Evolutionary conservation across 768 basidiomycete genomes (phyloP).

Genomic region (Boletus sp.): DNA sequence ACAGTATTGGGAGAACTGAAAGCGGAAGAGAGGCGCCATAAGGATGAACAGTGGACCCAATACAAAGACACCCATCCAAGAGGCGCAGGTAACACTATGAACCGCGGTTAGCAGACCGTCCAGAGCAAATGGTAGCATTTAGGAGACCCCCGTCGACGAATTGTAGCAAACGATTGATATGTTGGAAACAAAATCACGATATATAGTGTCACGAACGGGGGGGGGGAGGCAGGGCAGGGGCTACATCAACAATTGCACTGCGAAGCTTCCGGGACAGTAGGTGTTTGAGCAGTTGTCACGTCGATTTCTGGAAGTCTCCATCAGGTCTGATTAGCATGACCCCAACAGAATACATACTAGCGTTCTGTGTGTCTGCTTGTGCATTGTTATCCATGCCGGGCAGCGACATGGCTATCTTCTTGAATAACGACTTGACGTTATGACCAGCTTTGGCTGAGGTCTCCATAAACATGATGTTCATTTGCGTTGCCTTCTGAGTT

Average conservation of each 20-base stretch:
- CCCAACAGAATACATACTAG: conserved; percentile 35
- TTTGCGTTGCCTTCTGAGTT: conserved; percentile 82
- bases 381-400: conserved; percentile 91
- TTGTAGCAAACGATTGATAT: conserved; percentile 18
- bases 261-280: conserved; percentile 81
- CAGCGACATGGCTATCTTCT: conserved; percentile 97
- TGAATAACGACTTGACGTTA: conserved; percentile 98
- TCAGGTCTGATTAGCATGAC: conserved; percentile 3
- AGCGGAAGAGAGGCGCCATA: conserved; percentile 70
- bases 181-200: conserved; percentile 27
- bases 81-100: conserved; percentile 98
- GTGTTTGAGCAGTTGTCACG: conserved; percentile 67
- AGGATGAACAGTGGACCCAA: conserved; percentile 89
- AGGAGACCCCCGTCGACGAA: conserved; percentile 5
- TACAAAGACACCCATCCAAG: conserved; percentile 83
- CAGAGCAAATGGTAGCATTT: conserved; percentile 8
- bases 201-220: conserved; percentile 21
- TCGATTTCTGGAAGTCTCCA: conserved; percentile 69
- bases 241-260: conserved; percentile 70
- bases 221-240: neutral
- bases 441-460: conserved; percentile 99
- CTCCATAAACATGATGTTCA: conserved; percentile 98
- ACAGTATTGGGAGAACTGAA: conserved; percentile 63
- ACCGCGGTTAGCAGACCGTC: conserved; percentile 54
- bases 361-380: conserved; percentile 52